Base-by-base conservation (phyloP, 352 stramenopile genomes). In the Globisporangium takayamanum region DNA sequence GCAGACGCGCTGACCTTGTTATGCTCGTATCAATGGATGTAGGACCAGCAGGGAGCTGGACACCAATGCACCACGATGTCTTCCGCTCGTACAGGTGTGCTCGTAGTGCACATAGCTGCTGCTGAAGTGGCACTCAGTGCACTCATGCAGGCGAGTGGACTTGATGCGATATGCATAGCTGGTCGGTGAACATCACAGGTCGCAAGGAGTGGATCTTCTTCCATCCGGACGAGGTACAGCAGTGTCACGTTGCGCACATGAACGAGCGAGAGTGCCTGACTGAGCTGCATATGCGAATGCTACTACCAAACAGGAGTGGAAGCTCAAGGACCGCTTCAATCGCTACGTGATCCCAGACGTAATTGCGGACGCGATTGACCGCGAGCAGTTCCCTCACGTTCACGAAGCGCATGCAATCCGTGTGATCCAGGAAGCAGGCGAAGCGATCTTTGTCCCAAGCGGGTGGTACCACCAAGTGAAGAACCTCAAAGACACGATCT, bases 371-470 rank as follows among this genome's bases (percentile, higher is more conserved):
- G 33, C 76, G 10, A 66, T 87, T 33, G 76, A 94, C 49, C 33
- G 37, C 3, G 63, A 79, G 16, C 68, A 80, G 4, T 94, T 84
- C 52, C 83, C 85, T 16, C 69, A 68, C 5, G 74, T 79, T 2
- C 61, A 76, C 26, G 62, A 80, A 55, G 78, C 78, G 22, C 76
- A 60, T 5, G 55, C 63, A 11, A 49, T 93, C 6, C 59, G 73
- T 28, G 70, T 89, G 1, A 75, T 78, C 7, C 84, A 94, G 68
- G 78, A 87, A 48, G 65, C 68, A 1, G 78, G 77, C 2, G 81
- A 93, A 33, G 86, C 83, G 1, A 96, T 99, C 50, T 99, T 99
- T 72, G 95, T 99, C n/a, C 96, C 96, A 1, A 96, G 84, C 26
- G 91, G 85, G 11, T 99, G 95, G 94, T 97, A 97, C 59, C 97